These are phyloP conservation scores for Mucor irregularis DNA, from an alignment of 371 early-diverging fungal genomes.

Conservation along the genomic window DNA sequence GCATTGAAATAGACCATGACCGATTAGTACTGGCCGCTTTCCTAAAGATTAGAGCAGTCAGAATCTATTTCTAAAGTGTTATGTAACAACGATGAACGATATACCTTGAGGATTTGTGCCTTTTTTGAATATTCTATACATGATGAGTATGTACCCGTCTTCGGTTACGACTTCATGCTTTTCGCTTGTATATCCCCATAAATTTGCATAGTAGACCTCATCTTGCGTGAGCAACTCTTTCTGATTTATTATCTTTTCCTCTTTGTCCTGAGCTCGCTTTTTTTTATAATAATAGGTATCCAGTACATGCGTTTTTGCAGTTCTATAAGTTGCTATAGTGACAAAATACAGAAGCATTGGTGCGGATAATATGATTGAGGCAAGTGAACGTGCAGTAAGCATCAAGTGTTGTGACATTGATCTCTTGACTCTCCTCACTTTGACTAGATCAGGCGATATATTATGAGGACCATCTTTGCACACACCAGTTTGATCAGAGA, in stretches of 20 bases:
- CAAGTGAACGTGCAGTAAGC: neutral
- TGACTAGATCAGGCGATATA: neutral
- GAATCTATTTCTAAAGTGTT: too few relatives aligned
- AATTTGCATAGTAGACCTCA: constrained; percentile 32
- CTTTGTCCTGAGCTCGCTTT: constrained; percentile 6
- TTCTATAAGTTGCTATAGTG: constrained; percentile 6
- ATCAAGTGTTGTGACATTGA: neutral
- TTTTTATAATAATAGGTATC: neutral
- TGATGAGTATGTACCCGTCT: constrained; percentile 45
- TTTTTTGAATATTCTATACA: constrained; percentile 39
- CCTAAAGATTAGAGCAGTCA: too few relatives aligned
- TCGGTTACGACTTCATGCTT: constrained; percentile 37
- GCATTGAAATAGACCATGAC: constrained; percentile 66
- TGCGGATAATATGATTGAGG: constrained; percentile 11
- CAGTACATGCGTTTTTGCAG: constrained; percentile 4
- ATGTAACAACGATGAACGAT: neutral
- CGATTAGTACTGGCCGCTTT: constrained; percentile 48
- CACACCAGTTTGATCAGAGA: too few relatives aligned
- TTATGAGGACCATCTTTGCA: too few relatives aligned
- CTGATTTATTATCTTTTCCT: neutral
- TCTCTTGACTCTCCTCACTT: constrained; percentile 4
- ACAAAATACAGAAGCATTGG: constrained; percentile 12
- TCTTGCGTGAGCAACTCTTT: constrained; percentile 33
- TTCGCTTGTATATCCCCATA: constrained; percentile 45
- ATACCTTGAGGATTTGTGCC: constrained; percentile 13